Evolutionary conservation across 371 early-diverging fungal species (phyloP).

Genomic region (Massospora cicadina): DNA sequence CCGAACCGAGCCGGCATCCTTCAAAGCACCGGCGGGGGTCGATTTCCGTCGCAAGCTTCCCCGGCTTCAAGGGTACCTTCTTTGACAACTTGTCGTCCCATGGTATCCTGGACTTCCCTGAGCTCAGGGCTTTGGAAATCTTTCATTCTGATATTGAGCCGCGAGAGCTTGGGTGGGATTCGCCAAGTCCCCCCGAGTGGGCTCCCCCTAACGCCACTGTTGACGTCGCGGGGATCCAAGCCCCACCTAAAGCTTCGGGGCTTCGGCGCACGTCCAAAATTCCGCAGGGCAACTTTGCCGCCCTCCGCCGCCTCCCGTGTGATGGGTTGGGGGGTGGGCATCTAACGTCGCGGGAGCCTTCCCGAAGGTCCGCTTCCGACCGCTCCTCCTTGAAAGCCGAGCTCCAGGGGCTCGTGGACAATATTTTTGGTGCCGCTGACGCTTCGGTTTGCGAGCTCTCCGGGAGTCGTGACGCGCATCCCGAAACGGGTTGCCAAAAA

Average conservation of each 20-base stretch:
- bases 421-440: background rate
- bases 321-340: background rate
- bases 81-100: background rate
- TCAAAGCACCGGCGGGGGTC: background rate
- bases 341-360: background rate
- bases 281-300: background rate
- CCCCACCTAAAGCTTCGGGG: background rate
- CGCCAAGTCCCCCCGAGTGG: background rate
- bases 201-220: background rate
- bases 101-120: background rate
- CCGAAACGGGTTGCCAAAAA: too few relatives aligned
- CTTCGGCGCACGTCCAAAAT: background rate
- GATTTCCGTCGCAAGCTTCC: background rate
- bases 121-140: background rate
- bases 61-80: background rate
- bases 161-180: background rate
- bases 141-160: background rate
- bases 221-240: background rate
- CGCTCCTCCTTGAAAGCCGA: background rate
- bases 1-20: background rate
- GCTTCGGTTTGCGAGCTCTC: background rate
- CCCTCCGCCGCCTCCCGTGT: background rate
- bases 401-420: background rate
- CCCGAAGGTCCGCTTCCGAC: background rate
- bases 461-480: background rate